These are phyloP conservation scores for Corynascus novoguineensis DNA, from an alignment of 495 filamentous ascomycete species.

Conservation along the genomic window DNA sequence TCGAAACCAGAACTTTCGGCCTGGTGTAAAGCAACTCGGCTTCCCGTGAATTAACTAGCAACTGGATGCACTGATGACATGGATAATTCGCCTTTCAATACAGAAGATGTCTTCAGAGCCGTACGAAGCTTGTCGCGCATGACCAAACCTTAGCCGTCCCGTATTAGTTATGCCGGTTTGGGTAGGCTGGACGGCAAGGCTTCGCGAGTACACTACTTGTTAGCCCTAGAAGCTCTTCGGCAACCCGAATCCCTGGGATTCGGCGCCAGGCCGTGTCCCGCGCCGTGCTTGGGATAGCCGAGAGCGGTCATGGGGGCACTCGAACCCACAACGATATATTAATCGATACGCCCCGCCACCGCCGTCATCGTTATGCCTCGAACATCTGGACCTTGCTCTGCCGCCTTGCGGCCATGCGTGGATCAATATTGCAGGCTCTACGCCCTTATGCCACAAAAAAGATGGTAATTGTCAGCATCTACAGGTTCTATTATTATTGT, in stretches of 20 bases:
- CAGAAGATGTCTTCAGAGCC: too few relatives aligned
- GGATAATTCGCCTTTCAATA: too few relatives aligned
- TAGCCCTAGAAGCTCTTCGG: too few relatives aligned
- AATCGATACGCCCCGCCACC: slow-evolving; percentile 20
- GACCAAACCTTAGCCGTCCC: too few relatives aligned
- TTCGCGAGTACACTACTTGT: too few relatives aligned
- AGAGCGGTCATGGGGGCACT: slow-evolving; percentile 22
- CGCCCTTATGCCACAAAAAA: not conserved
- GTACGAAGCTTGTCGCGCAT: too few relatives aligned
- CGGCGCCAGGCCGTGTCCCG: not conserved
- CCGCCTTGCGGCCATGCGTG: not conserved
- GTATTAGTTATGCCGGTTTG: too few relatives aligned
- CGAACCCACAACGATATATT: slow-evolving; percentile 22
- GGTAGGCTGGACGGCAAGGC: too few relatives aligned
- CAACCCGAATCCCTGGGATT: slow-evolving; percentile 5
- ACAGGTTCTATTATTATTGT: not conserved
- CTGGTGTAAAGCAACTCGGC: too few relatives aligned
- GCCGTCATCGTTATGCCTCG: not conserved
- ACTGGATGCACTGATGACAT: too few relatives aligned
- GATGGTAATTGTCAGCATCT: not conserved
- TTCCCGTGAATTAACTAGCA: too few relatives aligned
- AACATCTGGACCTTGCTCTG: slow-evolving; percentile 16
- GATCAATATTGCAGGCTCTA: slow-evolving; percentile 13
- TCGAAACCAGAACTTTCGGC: too few relatives aligned
- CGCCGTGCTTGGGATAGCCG: slow-evolving; percentile 3